phyloP scores from a whole-genome alignment of 2,329 filamentous ascomycete genomes.

The Fusarium papillatum region DNA sequence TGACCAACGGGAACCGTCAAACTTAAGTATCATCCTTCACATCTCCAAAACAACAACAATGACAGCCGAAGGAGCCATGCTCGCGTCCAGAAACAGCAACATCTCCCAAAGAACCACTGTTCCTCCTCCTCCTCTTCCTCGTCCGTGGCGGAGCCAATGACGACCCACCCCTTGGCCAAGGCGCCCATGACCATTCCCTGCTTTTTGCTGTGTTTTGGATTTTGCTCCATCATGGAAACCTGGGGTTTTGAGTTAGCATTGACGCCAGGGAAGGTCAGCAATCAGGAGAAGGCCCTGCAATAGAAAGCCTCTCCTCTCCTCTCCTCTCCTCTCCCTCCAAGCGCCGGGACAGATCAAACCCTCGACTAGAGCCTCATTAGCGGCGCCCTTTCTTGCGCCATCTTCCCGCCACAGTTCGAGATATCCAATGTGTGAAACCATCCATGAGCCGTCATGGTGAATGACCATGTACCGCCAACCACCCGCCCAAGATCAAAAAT shows the following conservation, averaged over 20 bases:
- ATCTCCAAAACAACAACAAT: constrained; percentile 1
- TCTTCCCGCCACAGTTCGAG: constrained; percentile 5
- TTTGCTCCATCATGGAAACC: constrained; percentile 15
- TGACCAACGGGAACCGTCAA: constrained; percentile 17
- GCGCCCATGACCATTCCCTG: constrained; percentile 10
- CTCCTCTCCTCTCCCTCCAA: not conserved
- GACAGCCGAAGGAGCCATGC: constrained; percentile 8
- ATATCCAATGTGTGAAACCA: constrained; percentile 1
- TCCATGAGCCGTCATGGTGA: not conserved
- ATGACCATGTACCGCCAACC: not conserved
- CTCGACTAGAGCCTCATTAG: not conserved
- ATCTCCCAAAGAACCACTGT: constrained; percentile 26
- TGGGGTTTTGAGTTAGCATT: constrained; percentile 13
- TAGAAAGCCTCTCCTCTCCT: not conserved
- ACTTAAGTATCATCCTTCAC: constrained; percentile 14
- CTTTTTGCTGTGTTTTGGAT: constrained; percentile 28
- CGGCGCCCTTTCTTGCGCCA: not conserved
- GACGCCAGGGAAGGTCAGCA: not conserved
- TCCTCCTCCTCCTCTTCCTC: not conserved
- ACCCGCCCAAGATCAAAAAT: constrained; percentile 32
- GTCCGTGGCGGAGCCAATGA: constrained; percentile 24
- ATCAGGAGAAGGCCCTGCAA: not conserved
- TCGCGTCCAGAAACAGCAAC: constrained; percentile 1
- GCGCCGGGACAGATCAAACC: not conserved
- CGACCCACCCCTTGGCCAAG: constrained; percentile 15